Evolutionary conservation across 371 early-diverging fungal species (phyloP), one percentile per base, ranked within the genome.

Genomic region (Mucor piriformis): DNA sequence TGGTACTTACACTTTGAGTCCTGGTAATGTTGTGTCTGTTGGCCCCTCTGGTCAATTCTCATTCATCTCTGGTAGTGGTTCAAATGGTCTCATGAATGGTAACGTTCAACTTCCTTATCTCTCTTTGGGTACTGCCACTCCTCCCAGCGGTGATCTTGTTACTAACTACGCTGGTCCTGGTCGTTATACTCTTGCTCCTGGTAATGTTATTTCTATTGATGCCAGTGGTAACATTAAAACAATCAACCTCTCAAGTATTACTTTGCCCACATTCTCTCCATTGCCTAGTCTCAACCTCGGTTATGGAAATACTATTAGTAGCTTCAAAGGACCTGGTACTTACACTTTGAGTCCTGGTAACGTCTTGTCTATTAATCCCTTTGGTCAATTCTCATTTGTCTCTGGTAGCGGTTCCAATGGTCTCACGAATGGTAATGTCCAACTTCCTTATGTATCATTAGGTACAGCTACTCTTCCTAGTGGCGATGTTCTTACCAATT

Each of bases 101-200:
- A 29, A 29, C 4, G 15, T 40, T 2, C 3, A n/a, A 38, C n/a
- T 32, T 32, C 24, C 53, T 7, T 4, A 6, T 29, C 6, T 29
- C 8, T 6, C 29, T 6, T 29, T 29, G 8, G 29, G 29, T 29
- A 16, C 40, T 16, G 18, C 16, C 6, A 16, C 15, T 16, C 40
- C 16, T 16, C 16, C 16, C 5, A 20, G 23, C 13, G 40, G 46
- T 20, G 24, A 23, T 29, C 8, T 37, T 24, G 27, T 18, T 7
- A 18, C 58, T 0, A 23, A 29, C 7, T 59, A 50, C 13, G n/a
- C 8, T 6, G 59, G 59, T 33, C 59, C 59, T 46, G 57, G 57
- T 3, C 15, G 46, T 4, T 56, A 56, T 8, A 56, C 48, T 2
- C n/a, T n/a, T 16, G 15, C 35, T 10, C 57, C 57, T 37, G 57